Percentiles rank a stretch among this genome's conserved stretches.
Evolutionary conservation across 345 rosid species (phyloP).

Genomic region (Psidium friedrichsthalianum): DNA sequence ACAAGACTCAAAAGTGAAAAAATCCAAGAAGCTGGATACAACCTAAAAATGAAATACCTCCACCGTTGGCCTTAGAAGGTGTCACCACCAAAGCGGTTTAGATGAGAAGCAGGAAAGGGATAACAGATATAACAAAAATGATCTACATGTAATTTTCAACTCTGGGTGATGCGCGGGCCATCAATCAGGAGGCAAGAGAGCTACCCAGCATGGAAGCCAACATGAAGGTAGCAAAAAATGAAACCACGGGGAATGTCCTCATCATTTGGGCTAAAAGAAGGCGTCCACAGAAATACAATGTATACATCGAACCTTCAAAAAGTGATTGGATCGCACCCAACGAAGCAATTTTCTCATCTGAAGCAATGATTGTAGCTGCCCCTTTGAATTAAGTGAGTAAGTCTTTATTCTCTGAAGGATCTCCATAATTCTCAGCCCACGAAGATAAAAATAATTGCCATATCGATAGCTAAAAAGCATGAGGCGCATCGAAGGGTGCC

Average conservation of each 20-base stretch:
- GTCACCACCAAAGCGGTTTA: slow-evolving; percentile 57
- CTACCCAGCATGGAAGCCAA: slow-evolving; percentile 98
- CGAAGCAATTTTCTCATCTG: slow-evolving; percentile 96
- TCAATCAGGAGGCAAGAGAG: slow-evolving; percentile 80
- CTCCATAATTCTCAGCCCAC: slow-evolving; percentile 88
- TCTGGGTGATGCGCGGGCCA: slow-evolving; percentile 59
- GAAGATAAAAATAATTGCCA: slow-evolving; percentile 75
- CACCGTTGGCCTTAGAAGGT: slow-evolving; percentile 60
- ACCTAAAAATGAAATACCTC: slow-evolving; percentile 60
- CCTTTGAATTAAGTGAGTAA: slow-evolving; percentile 80
- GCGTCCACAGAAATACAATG: slow-evolving; percentile 99
- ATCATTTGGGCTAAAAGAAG: slow-evolving; percentile 78
- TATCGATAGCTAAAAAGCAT: slow-evolving; percentile 84
- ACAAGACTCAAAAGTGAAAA: slow-evolving; percentile 87
- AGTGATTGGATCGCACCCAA: slow-evolving; percentile 95
- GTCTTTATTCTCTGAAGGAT: slow-evolving; percentile 85
- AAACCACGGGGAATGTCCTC: slow-evolving; percentile 97
- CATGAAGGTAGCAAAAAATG: slow-evolving; percentile 94
- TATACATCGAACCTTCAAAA: slow-evolving; percentile 98
- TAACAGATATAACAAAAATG: slow-evolving; percentile 59
- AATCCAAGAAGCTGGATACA: slow-evolving; percentile 75
- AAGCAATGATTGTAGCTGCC: slow-evolving; percentile 88
- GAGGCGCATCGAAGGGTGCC: slow-evolving; percentile 97
- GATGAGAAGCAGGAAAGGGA: slow-evolving; percentile 71
- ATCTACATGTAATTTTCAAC: slow-evolving; percentile 94